These are phyloP conservation scores for Deinandra increscens DNA, from an alignment of 129 eudicot genomes.

Conservation along the genomic window DNA sequence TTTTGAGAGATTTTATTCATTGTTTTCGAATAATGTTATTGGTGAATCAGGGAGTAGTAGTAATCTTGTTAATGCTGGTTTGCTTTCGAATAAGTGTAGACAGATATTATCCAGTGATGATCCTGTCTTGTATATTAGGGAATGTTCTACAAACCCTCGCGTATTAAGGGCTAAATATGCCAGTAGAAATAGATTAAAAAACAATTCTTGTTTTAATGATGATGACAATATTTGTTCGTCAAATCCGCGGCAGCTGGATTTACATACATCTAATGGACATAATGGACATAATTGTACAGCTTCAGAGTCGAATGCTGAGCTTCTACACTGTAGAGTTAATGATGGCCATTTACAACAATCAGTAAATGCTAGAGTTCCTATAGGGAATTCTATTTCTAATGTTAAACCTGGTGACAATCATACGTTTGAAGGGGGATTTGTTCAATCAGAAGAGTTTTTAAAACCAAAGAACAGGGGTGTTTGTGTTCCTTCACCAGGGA, in stretches of 20 bases:
- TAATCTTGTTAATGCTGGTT: slow-evolving; percentile 32
- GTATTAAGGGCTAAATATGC: slow-evolving; percentile 24
- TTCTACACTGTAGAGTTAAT: slow-evolving; percentile 19
- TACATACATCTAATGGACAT: slow-evolving; percentile 11
- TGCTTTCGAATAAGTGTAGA: slow-evolving; percentile 56
- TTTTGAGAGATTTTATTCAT: slow-evolving; percentile 1
- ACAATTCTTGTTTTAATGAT: slow-evolving; percentile 17
- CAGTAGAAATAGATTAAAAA: slow-evolving; percentile 30
- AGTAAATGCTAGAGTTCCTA: slow-evolving; percentile 16
- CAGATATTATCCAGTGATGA: slow-evolving; percentile 52
- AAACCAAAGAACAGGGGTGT: slow-evolving; percentile 35
- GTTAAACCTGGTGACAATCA: slow-evolving; percentile 14
- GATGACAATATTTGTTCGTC: slow-evolving; percentile 7
- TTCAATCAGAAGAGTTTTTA: slow-evolving; percentile 12
- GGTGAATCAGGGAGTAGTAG: slow-evolving; percentile 18
- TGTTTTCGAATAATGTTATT: slow-evolving; percentile 9
- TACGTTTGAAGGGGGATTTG: slow-evolving; percentile 18
- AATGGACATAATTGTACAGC: slow-evolving; percentile 23
- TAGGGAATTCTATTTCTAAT: slow-evolving; percentile 22
- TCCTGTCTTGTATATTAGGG: slow-evolving; percentile 47
- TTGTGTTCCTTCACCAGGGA: slow-evolving; percentile 69
- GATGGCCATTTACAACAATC: slow-evolving; percentile 25
- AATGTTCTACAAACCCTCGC: slow-evolving; percentile 4
- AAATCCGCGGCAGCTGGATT: neutral
- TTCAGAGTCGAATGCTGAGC: slow-evolving; percentile 30